phyloP scores from a whole-genome alignment of 352 stramenopile genomes.

The Pythium monospermum region DNA sequence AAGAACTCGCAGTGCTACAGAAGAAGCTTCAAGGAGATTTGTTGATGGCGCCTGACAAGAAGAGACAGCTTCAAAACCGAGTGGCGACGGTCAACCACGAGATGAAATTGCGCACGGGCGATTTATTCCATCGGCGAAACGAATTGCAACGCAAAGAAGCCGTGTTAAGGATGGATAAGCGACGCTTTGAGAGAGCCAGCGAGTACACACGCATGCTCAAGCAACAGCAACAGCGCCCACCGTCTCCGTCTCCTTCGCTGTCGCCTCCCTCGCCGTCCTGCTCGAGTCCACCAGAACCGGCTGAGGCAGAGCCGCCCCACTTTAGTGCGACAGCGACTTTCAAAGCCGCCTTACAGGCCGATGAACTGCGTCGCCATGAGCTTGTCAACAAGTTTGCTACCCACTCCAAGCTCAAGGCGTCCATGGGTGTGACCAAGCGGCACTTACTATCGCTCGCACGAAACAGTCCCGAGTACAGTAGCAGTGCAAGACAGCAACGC shows the following conservation, averaged over 20 bases:
- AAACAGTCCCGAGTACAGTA: background rate
- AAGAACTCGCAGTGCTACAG: conserved; percentile 49
- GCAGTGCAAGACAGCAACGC: background rate
- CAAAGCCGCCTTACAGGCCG: conserved; percentile 32
- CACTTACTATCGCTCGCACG: conserved; percentile 4
- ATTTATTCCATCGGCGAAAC: conserved; percentile 72
- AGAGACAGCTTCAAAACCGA: conserved; percentile 44
- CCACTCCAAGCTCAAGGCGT: conserved; percentile 17
- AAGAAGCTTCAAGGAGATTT: conserved; percentile 28
- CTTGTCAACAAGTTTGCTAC: conserved; percentile 40
- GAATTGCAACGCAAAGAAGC: conserved; percentile 60
- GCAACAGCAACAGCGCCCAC: conserved; percentile 3
- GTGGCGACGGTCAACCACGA: conserved; percentile 48
- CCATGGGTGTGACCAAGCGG: conserved; percentile 14
- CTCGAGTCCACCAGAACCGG: background rate
- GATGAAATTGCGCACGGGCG: conserved; percentile 57
- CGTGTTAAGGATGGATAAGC: conserved; percentile 23
- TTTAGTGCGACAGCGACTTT: conserved; percentile 23
- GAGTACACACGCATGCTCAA: background rate
- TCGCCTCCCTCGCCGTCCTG: background rate
- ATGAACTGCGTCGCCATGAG: conserved; percentile 55
- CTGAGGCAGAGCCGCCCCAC: conserved; percentile 3
- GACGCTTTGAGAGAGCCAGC: conserved; percentile 2
- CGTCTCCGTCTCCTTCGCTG: background rate
- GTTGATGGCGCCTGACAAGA: conserved; percentile 28